Conservation (phyloP, 2,329 filamentous ascomycete genomes). For the Falciphora oryzae region DNA sequence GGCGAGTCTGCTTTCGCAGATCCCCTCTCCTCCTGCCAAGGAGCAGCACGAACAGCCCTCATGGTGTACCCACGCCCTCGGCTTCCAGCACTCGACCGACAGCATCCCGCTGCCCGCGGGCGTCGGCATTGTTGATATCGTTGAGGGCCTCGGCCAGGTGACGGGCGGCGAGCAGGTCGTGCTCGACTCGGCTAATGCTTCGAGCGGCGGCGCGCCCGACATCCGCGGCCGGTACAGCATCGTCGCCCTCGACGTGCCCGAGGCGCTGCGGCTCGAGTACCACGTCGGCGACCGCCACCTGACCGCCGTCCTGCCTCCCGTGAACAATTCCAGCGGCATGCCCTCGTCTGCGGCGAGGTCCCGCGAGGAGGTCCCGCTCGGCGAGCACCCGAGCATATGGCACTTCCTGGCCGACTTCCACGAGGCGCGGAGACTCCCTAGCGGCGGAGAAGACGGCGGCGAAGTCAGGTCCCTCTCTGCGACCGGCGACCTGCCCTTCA, state of each 20-base stretch:
- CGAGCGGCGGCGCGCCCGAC: constrained; percentile 32
- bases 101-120: constrained; percentile 38
- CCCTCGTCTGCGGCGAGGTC: constrained; percentile 16
- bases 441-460: no score
- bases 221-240: constrained; percentile 65
- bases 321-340: not conserved
- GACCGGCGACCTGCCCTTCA: constrained; percentile 50
- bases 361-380: constrained; percentile 23
- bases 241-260: constrained; percentile 58
- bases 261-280: constrained; percentile 53
- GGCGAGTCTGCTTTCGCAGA: constrained; percentile 27
- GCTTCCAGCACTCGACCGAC: constrained; percentile 26
- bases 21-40: not conserved
- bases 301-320: constrained; percentile 22
- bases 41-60: not conserved
- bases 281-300: constrained; percentile 40
- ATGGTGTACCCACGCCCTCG: constrained; percentile 8
- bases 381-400: constrained; percentile 34
- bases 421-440: constrained; percentile 13
- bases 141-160: constrained; percentile 41
- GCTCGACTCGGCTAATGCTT: constrained; percentile 54
- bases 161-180: constrained; percentile 42
- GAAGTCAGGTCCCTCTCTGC: not conserved
- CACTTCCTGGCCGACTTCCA: constrained; percentile 44
- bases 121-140: constrained; percentile 47